A percentile compares a stretch with the other conserved stretches of the same genome.
Evolutionary conservation across 345 rosid species (phyloP).

Genomic region (Moricandia arvensis): DNA sequence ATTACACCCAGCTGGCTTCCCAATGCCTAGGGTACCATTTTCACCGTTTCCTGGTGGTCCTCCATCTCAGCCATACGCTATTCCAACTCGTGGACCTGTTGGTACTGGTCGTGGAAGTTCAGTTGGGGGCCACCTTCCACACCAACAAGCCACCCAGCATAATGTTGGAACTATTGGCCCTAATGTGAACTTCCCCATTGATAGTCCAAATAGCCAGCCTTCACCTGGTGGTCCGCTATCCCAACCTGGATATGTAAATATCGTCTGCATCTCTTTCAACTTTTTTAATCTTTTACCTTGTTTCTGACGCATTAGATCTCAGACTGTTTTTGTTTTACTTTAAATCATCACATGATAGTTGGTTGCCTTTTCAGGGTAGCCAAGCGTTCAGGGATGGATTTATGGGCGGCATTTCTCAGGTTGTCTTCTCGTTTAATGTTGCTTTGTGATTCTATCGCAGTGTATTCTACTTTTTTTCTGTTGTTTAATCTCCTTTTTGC

Average conservation of each 20-base stretch:
- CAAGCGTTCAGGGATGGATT: slow-evolving; percentile 96
- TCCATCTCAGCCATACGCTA: slow-evolving; percentile 91
- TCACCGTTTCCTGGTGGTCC: slow-evolving; percentile 82
- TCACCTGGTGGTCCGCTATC: slow-evolving; percentile 87
- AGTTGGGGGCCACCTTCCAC: slow-evolving; percentile 80
- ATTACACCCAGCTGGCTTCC: slow-evolving; percentile 83
- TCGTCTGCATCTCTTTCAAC: slow-evolving; percentile 36
- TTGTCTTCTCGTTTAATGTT: slow-evolving; percentile 30
- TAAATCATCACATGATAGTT: slow-evolving; percentile 42
- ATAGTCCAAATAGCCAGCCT: slow-evolving; percentile 89
- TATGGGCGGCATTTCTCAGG: slow-evolving; percentile 98
- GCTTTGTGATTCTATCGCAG: neutral
- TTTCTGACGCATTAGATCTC: slow-evolving; percentile 13
- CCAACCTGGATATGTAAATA: slow-evolving; percentile 93
- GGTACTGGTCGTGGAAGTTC: slow-evolving; percentile 94
- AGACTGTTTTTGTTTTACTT: neutral
- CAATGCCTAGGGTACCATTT: slow-evolving; percentile 80
- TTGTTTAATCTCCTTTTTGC: slow-evolving; percentile 15
- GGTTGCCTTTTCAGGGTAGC: slow-evolving; percentile 82
- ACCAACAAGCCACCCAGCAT: slow-evolving; percentile 80
- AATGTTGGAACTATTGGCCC: slow-evolving; percentile 82
- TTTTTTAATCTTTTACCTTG: neutral
- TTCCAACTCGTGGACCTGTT: slow-evolving; percentile 95
- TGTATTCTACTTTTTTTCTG: neutral
- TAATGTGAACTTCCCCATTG: slow-evolving; percentile 69